Percentiles rank a stretch among this genome's conserved stretches.
Conservation (phyloP, 306 rosid species). For the Carpinus viminea region DNA sequence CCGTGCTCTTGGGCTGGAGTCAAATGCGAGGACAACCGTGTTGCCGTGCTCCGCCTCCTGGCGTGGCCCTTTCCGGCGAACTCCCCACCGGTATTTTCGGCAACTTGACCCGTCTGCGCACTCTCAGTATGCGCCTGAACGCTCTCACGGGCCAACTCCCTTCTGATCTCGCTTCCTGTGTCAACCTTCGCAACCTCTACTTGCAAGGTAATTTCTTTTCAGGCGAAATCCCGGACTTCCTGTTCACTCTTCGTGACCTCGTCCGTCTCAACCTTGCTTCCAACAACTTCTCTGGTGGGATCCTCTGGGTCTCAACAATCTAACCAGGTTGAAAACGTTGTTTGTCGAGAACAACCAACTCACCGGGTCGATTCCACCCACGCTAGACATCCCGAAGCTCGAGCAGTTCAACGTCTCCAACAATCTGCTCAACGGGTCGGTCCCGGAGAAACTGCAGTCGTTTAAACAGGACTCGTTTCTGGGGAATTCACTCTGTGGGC, state of each 20-base stretch:
- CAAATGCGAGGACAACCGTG: conserved; percentile 35
- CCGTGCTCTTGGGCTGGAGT: conserved; percentile 63
- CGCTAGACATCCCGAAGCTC: conserved; percentile 27
- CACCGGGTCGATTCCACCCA: conserved; percentile 39
- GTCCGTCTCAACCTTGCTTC: conserved; percentile 53
- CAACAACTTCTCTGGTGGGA: conserved; percentile 49
- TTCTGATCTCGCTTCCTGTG: conserved; percentile 44
- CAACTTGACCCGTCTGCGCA: conserved; percentile 44
- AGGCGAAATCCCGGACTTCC: conserved; percentile 47
- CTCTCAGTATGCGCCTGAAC: conserved; percentile 59
- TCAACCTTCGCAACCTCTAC: conserved; percentile 54
- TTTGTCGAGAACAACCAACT: conserved; percentile 49
- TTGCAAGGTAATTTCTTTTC: conserved; percentile 51
- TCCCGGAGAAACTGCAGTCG: conserved; percentile 46
- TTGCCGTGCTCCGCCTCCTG: conserved; percentile 52
- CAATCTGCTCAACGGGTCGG: conserved; percentile 54
- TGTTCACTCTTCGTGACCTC: conserved; percentile 35
- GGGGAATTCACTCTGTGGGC: conserved; percentile 58
- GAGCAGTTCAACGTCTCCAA: conserved; percentile 58
- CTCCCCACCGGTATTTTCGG: conserved; percentile 51
- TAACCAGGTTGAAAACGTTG: conserved; percentile 50
- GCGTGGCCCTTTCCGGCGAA: conserved; percentile 51
- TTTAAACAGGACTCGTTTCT: conserved; percentile 43
- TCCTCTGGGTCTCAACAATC: conserved; percentile 40
- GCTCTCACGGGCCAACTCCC: conserved; percentile 51